Evolutionary conservation across 805 yeast genomes (phyloP), one percentile per base, ranked within the genome.

Genomic region (Starmerella roubikii): DNA sequence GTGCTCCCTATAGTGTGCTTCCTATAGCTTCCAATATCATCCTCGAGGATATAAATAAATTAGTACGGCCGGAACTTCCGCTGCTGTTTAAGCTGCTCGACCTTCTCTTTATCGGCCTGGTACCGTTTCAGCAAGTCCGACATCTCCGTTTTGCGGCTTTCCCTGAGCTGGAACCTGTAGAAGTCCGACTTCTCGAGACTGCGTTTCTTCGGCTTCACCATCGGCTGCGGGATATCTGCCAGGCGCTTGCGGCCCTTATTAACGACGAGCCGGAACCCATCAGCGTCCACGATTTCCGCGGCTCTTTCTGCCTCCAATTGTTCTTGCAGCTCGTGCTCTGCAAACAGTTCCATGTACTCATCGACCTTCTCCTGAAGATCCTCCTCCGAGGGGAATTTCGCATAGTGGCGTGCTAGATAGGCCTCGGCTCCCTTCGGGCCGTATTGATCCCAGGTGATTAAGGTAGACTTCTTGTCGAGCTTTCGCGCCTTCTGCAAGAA

Each of bases 101-200:
- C 81, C 58, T 76, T 76, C 51, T 78, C 88, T 63, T 91, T 96
- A 60, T 91, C 99, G 45, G 75, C 76, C 58, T 82, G 84, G 64
- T 86, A 91, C 56, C 85, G 83, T 41, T 60, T 66, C 55, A 91
- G 66, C 54, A 91, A 65, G 39, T 82, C 85, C 55, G 83, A 82
- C 82, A 91, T 84, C 59, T 88, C 94, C 46, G 70, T 73, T 66
- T 91, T 91, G 70, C 86, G 88, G 54, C 74, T 72, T 58, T 91
- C 94, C 60, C 99, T 76, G 50, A 91, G 72, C 65, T 91, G 99
- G 73, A 86, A 91, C 53, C 94, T 70, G 66, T 91, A 91, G 66
- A 91, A 91, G 61, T 93, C 97, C 49, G 71, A 69, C 65, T 86
- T 83, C 52, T 82, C 86, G 55, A 76, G 76, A 59, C 70, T 74